Evolutionary conservation across 2,329 filamentous ascomycete species (phyloP), one percentile per base, ranked within the genome.

Genomic region (Phoma herbarum): DNA sequence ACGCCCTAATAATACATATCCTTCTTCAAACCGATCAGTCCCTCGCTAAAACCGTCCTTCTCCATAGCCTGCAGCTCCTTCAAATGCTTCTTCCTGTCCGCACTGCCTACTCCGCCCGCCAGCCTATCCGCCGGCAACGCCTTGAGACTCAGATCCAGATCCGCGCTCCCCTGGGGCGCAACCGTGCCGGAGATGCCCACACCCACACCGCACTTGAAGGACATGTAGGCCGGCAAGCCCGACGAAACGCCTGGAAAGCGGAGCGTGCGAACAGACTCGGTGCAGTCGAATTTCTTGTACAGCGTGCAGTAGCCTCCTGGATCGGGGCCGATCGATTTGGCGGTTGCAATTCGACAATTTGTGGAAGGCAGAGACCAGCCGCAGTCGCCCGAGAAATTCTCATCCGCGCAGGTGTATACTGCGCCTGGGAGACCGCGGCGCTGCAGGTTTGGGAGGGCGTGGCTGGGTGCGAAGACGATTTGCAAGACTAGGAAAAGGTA

Each of bases 361-460:
- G 60, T 60, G 8, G 60, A 61, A 16, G 71, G 71, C 1, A 61
- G 42, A 2, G 61, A 65, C 74, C 74, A 76, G 47, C 61, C 65
- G 57, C 74, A 76, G 55, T 64, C 37, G 14, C 70, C 71, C 12
- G 58, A 47, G 48, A 75, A 76, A 39, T 75, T 68, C 26, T 58
- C 41, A 11, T 45, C 57, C 7, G 66, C 66, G 62, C 74, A 76
- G 12, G 70, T 69, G 62, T 75, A 76, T 20, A 75, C 70, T 22
- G 72, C 74, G 23, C 74, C 74, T 18, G 74, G 70, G 22, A 76
- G 73, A n/a, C 72, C 73, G 33, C 73, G 73, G 10, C 64, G 65
- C 18, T 66, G 61, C 18, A 73, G 53, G 16, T 28, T 61, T n/a
- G 57, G 64, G 16, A 48, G 58, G 14, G 63, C 64, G 16, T 64